phyloP scores from a whole-genome alignment of 345 rosid species.

The Geranium brycei region DNA sequence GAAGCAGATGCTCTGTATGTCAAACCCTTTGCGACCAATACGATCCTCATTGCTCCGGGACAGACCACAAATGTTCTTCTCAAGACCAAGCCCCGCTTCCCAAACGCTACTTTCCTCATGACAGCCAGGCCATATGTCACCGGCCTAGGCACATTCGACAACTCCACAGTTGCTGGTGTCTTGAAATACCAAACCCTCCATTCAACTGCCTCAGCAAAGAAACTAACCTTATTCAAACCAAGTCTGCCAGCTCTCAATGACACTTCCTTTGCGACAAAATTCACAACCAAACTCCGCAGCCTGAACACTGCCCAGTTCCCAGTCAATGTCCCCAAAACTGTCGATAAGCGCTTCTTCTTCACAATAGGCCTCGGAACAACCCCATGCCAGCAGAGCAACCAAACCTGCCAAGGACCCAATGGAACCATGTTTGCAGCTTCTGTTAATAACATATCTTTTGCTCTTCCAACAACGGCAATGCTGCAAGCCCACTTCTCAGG shows the following conservation, averaged over 20 bases:
- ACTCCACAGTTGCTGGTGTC: conserved; percentile 28
- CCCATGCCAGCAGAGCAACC: conserved; percentile 36
- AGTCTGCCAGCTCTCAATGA: conserved; percentile 41
- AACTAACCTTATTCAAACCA: conserved; percentile 34
- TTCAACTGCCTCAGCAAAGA: conserved; percentile 19
- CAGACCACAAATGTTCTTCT: conserved; percentile 37
- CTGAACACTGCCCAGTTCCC: conserved; percentile 30
- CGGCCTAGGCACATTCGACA: conserved; percentile 49
- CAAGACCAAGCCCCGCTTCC: conserved; percentile 24
- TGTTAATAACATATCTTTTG: conserved; percentile 46
- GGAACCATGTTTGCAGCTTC: conserved; percentile 53
- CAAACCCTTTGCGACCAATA: conserved; percentile 28
- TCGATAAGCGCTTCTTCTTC: conserved; percentile 40
- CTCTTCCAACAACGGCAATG: conserved; percentile 45
- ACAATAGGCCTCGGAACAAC: conserved; percentile 43
- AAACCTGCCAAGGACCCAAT: conserved; percentile 61
- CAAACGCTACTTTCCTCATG: conserved; percentile 45
- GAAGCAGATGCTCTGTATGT: conserved; percentile 32
- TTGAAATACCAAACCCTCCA: conserved; percentile 23
- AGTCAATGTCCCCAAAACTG: conserved; percentile 42
- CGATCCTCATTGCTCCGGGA: conserved; percentile 33
- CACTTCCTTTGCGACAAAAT: conserved; percentile 36
- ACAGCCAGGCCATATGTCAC: conserved; percentile 51
- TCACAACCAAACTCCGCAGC: conserved; percentile 37
- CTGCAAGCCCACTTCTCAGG: conserved; percentile 49